These are phyloP conservation scores for Skeletonema grethae DNA, from an alignment of 108 stramenopile genomes.

Conservation along the genomic window DNA sequence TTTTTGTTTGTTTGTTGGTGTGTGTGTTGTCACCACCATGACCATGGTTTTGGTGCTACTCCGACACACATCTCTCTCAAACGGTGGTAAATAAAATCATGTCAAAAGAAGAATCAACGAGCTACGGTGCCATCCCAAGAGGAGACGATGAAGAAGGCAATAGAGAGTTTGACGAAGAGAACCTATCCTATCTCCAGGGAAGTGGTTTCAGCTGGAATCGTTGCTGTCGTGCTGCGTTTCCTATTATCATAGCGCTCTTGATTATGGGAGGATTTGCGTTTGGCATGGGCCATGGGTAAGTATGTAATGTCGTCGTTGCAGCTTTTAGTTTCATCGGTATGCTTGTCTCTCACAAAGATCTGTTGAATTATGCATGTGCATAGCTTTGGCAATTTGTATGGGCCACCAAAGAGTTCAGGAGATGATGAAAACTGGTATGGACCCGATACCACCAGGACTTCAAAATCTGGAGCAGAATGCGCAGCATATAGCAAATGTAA, in stretches of 20 bases:
- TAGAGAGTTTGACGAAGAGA: constrained; percentile 39
- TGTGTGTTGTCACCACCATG: too few species aligned
- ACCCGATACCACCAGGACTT: neutral
- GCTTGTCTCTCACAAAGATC: neutral
- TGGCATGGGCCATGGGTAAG: constrained; percentile 53
- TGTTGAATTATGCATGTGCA: neutral
- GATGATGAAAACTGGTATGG: constrained; percentile 9
- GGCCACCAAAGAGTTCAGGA: constrained; percentile 19
- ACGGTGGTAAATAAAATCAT: neutral
- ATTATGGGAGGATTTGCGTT: constrained; percentile 47
- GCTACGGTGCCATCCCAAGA: constrained; percentile 32
- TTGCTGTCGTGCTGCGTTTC: constrained; percentile 35
- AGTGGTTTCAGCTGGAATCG: constrained; percentile 60
- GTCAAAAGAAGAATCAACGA: neutral
- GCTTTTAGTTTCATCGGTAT: neutral
- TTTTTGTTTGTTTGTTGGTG: too few species aligned
- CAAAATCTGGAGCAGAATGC: constrained; percentile 10
- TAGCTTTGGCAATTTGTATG: constrained; percentile 40
- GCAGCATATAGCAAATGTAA: constrained; percentile 28
- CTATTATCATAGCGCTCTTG: constrained; percentile 38
- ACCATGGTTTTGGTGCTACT: too few species aligned
- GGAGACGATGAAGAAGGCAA: constrained; percentile 15
- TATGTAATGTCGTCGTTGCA: neutral
- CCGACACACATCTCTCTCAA: too few species aligned
- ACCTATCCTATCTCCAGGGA: constrained; percentile 55